Percentiles rank a stretch among this genome's conserved stretches.
Conservation (phyloP, 495 filamentous ascomycete species). For the Podospora australis region DNA sequence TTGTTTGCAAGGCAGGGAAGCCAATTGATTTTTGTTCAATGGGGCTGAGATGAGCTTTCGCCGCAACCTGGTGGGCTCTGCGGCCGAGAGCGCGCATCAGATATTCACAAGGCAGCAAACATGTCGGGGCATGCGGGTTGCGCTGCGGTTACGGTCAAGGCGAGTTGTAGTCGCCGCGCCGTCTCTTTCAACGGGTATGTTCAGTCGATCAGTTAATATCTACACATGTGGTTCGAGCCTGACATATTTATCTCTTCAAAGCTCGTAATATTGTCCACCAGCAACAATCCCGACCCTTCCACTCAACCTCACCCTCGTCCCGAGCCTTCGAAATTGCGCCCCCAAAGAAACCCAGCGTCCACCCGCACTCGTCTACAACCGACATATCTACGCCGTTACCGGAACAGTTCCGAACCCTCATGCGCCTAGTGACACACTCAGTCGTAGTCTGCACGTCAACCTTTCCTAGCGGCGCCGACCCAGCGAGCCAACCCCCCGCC, state of each 20-base stretch:
- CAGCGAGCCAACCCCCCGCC: conserved; percentile 14
- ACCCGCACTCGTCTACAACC: conserved; percentile 6
- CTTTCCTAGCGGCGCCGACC: conserved; percentile 17
- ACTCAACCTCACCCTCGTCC: conserved; percentile 3
- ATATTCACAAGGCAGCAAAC: no score
- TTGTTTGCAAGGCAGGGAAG: no score
- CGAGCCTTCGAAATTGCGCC: conserved; percentile 6
- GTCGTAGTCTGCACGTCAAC: conserved; percentile 65
- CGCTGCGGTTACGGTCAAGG: no score
- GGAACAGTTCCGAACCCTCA: conserved; percentile 50
- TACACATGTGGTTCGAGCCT: no score
- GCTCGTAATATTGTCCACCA: background rate
- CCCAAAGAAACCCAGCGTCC: conserved; percentile 7
- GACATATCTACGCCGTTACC: conserved; percentile 15
- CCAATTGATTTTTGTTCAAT: no score
- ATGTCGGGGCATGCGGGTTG: no score
- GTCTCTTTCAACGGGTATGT: no score
- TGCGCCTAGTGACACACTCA: conserved; percentile 65
- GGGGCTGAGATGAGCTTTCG: no score
- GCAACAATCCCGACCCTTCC: conserved; percentile 2
- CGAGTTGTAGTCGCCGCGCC: no score
- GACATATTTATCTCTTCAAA: background rate
- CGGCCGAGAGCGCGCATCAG: no score
- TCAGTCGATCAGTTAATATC: no score
- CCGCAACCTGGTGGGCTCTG: no score